Base-by-base conservation (phyloP, 1,284 basidiomycete genomes). In the Chiua sp. region DNA sequence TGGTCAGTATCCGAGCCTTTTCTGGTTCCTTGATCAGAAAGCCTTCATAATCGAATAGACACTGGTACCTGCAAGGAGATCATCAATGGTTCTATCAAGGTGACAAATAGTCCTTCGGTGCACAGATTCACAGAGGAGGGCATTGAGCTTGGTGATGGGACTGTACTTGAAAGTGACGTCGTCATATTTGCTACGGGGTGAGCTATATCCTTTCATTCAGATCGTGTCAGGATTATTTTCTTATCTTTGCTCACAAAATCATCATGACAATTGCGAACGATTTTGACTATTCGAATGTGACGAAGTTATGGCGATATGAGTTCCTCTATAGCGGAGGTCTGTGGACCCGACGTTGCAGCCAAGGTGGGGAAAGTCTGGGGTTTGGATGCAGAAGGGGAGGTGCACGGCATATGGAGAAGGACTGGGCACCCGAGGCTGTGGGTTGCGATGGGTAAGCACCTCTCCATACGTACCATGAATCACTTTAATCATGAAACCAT, bases 101-200 rank as follows among this genome's bases (percentile, higher is more conserved):
- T 82, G 59, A 78, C 75, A 61, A 72, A 69, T 37, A 77, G 76
- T 12, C 58, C 63, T 23, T 66, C 70, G 52, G 71, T 80, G 67
- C n/a, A 57, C n/a, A n/a, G 62, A 33, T 78, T 78, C 61, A 73
- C 69, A 1, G 62, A 76, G 51, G 61, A 56, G 15, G 75, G 73
- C 3, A 62, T 83, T 42, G 69, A 68, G 37, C 76, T 84, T 51
- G 74, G 68, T 42, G 80, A 82, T 55, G 78, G 77, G 18, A 74
- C 71, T 18, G 63, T 73, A 51, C 64, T 80, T 12, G 64, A 77
- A 32, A 80, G 76, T 23, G 81, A 86, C 64, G 68, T 77, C 20
- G 75, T 84, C 28, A 66, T 84, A 51, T 80, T 81, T 47, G 79
- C 79, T 1, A 81, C 80, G 2, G 78, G 77, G 57, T 81, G 54